Base-by-base conservation (phyloP, 257 asterid genomes). In the Ligustrum vulgare region DNA sequence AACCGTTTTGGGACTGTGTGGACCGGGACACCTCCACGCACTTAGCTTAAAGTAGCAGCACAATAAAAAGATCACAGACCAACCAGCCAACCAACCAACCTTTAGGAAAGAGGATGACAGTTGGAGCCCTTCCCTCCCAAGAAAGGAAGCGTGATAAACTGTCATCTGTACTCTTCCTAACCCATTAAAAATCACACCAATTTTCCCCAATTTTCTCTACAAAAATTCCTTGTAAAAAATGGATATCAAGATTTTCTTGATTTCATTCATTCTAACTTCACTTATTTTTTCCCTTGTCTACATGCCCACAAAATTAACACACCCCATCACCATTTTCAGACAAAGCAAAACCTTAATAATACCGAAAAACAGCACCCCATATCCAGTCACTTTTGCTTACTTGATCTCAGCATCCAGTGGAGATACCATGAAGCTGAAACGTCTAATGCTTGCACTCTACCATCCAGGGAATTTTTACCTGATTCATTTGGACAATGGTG, bases 321-420 rank as follows among this genome's bases (percentile, higher is more conserved):
- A 72, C 80, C 89, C 92, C 82, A 79, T 81, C 80, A 76, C 90
- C 81, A 84, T 87, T 39, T 69, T 83, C 75, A 84, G 64, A 33
- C 91, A 88, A 25, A 35, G 70, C 18, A 90, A 82, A 70, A 51
- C 72, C 72, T 80, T 87, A 78, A 82, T 89, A 72, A 36, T 89
- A 76, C 87, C 95, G 3, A 82, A 82, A 70, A 23, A 72, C 32
- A 41, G 2, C 73, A 82, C 67, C 25, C 82, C 88, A 7, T 88
- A 93, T 82, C 93, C 90, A 23, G 92, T 89, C 39, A 81, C 91
- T 20, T 93, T 93, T 72, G 96, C 98, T 2, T 93, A 93, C 90
- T 71, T 93, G 70, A 89, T 93, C 85, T 93, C 98, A 0, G 97
- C 96, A 22, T 91, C 98, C 1, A 78, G 74, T 8, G 97, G 97